Percentiles rank a stretch among this genome's conserved stretches.
These are phyloP conservation scores for Lolium multiflorum DNA, from an alignment of 176 grass and related monocot species.

Conservation along the genomic window DNA sequence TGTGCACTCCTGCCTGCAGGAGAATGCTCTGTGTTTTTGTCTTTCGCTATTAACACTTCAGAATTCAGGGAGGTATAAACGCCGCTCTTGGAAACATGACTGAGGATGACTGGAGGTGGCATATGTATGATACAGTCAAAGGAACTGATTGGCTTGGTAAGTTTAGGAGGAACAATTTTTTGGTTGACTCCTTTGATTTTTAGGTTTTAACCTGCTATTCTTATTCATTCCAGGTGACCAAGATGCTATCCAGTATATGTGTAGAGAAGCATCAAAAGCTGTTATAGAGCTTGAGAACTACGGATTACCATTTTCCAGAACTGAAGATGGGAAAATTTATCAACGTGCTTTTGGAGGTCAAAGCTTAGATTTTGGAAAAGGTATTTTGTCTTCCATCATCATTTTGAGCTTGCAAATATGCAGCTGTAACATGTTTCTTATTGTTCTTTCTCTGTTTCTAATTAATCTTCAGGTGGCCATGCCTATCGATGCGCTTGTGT, in stretches of 20 bases:
- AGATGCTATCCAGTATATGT: slow-evolving; percentile 99
- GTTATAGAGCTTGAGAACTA: slow-evolving; percentile 99
- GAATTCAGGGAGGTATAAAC: slow-evolving; percentile 87
- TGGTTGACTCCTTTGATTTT: not conserved
- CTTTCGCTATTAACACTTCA: not conserved
- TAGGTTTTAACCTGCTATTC: not conserved
- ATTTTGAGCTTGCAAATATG: slow-evolving; percentile 1
- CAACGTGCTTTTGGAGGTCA: slow-evolving; percentile 96
- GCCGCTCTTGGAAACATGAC: slow-evolving; percentile 95
- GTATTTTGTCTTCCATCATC: slow-evolving; percentile 40
- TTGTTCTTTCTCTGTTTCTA: slow-evolving; percentile 14
- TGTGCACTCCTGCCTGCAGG: slow-evolving; percentile 46
- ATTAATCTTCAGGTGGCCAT: slow-evolving; percentile 19
- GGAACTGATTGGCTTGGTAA: slow-evolving; percentile 96
- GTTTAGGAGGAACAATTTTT: not conserved
- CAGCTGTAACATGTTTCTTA: slow-evolving; percentile 33
- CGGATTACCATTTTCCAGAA: slow-evolving; percentile 92
- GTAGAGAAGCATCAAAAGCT: slow-evolving; percentile 98
- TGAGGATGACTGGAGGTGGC: slow-evolving; percentile 99
- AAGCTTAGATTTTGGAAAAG: slow-evolving; percentile 98
- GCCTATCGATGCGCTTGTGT: slow-evolving; percentile 41
- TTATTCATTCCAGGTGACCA: slow-evolving; percentile 76
- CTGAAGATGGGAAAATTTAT: slow-evolving; percentile 95
- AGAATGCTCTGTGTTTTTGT: not conserved
- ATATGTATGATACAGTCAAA: slow-evolving; percentile 99